phyloP scores from a whole-genome alignment of 257 asterid genomes.

The Mitragyna speciosa region DNA sequence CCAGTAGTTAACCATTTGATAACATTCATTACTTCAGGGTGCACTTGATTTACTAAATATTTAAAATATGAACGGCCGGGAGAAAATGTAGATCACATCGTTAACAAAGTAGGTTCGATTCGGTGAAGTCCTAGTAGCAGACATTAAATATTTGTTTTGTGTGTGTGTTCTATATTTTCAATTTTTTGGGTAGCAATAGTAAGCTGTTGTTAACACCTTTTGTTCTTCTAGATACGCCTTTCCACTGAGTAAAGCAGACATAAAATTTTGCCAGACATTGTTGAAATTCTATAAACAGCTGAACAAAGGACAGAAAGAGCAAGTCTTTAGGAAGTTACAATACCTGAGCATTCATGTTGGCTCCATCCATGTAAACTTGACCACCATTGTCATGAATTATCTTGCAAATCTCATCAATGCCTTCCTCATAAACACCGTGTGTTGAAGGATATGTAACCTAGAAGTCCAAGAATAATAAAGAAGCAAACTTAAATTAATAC shows the following conservation, averaged over 20 bases:
- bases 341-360: conserved; percentile 99
- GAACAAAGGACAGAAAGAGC: too few species aligned
- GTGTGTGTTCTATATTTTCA: too few species aligned
- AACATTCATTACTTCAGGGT: not conserved
- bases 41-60: not conserved
- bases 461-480: conserved; percentile 13
- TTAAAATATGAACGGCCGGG: not conserved
- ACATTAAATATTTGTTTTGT: too few species aligned
- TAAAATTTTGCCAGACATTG: too few species aligned
- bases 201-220: too few species aligned
- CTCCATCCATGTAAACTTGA: conserved; percentile 99
- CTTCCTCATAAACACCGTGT: conserved; percentile 99
- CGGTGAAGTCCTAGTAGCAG: too few species aligned
- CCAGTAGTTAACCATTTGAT: not conserved
- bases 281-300: too few species aligned
- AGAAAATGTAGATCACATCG: not conserved
- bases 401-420: conserved; percentile 92
- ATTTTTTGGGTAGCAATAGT: too few species aligned
- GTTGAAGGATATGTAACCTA: conserved; percentile 99
- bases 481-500: conserved; percentile 8
- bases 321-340: too few species aligned
- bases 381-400: conserved; percentile 97
- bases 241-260: too few species aligned
- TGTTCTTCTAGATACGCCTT: too few species aligned
- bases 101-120: too few species aligned